Percentiles rank a stretch among this genome's conserved stretches.
These are phyloP conservation scores for Trichoderma guizhouense DNA, from an alignment of 2,329 filamentous ascomycete species.

Conservation along the genomic window DNA sequence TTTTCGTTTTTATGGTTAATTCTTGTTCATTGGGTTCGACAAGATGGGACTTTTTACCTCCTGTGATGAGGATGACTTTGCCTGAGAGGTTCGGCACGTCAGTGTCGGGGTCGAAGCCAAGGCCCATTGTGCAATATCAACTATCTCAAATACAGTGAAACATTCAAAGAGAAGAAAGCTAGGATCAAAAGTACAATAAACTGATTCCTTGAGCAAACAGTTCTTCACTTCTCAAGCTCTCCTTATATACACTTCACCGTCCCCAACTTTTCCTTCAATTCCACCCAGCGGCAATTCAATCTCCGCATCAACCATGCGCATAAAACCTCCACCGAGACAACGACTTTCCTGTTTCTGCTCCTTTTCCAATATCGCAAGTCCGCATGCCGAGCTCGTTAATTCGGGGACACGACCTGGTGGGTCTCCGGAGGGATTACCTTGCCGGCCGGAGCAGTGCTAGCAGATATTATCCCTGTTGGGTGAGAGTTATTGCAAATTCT, in stretches of 20 bases:
- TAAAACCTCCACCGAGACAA: background rate
- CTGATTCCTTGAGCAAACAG: background rate
- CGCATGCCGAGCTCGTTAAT: background rate
- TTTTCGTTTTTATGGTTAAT: slow-evolving; percentile 45
- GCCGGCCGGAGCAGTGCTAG: background rate
- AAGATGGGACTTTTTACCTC: slow-evolving; percentile 40
- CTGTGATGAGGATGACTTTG: slow-evolving; percentile 76
- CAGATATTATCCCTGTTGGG: background rate
- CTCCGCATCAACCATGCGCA: background rate
- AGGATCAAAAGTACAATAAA: background rate
- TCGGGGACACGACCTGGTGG: background rate
- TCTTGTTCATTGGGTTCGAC: background rate
- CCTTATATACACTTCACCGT: background rate
- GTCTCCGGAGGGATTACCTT: background rate
- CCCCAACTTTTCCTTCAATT: background rate
- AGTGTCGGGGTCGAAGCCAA: slow-evolving; percentile 17
- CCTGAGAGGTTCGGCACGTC: slow-evolving; percentile 65
- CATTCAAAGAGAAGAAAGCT: background rate
- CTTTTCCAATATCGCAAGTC: background rate
- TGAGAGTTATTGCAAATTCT: background rate
- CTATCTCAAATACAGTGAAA: accelerated
- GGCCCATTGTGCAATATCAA: background rate
- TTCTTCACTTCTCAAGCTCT: background rate
- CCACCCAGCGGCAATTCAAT: background rate
- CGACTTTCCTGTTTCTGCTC: background rate